Conservation (phyloP, 2,329 filamentous ascomycete species). For the Rosellinia necatrix region DNA sequence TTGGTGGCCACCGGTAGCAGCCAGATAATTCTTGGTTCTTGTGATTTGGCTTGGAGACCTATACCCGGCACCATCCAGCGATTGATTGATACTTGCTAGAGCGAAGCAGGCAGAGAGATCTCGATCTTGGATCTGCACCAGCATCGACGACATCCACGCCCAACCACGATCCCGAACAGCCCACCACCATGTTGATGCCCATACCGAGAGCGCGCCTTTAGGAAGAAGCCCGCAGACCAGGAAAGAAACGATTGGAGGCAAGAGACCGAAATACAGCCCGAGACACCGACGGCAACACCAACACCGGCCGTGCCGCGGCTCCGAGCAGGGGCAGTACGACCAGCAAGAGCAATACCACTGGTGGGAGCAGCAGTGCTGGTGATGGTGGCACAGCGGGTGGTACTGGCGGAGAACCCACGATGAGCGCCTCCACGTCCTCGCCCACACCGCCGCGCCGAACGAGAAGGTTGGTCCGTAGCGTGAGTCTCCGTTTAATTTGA, state of each 20-base stretch:
- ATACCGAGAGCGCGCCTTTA: slow-evolving; percentile 20
- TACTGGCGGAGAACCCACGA: slow-evolving; percentile 24
- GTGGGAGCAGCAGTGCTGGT: slow-evolving; percentile 9
- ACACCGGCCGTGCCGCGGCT: not conserved
- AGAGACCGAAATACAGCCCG: too few species aligned
- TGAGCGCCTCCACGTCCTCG: slow-evolving; percentile 2
- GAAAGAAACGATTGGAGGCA: slow-evolving; percentile 26
- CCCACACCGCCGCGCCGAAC: slow-evolving; percentile 28
- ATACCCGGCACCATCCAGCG: too few species aligned
- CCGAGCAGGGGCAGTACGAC: not conserved
- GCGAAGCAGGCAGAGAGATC: too few species aligned
- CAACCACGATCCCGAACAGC: too few species aligned
- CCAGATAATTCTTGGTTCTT: too few species aligned
- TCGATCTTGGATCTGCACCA: too few species aligned
- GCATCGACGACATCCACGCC: too few species aligned
- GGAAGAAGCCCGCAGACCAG: slow-evolving; percentile 24
- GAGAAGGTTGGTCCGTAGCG: slow-evolving; percentile 32
- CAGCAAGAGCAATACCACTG: slow-evolving; percentile 8
- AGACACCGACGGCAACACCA: not conserved
- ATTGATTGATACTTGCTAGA: too few species aligned
- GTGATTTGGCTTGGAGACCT: too few species aligned
- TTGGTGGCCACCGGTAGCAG: too few species aligned
- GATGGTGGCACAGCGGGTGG: slow-evolving; percentile 13
- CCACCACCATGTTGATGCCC: slow-evolving; percentile 29
- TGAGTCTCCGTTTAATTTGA: slow-evolving; percentile 29